Percentiles rank a stretch among this genome's conserved stretches.
Evolutionary conservation across 2,329 filamentous ascomycete genomes (phyloP).

Genomic region (Penicillium sp.): DNA sequence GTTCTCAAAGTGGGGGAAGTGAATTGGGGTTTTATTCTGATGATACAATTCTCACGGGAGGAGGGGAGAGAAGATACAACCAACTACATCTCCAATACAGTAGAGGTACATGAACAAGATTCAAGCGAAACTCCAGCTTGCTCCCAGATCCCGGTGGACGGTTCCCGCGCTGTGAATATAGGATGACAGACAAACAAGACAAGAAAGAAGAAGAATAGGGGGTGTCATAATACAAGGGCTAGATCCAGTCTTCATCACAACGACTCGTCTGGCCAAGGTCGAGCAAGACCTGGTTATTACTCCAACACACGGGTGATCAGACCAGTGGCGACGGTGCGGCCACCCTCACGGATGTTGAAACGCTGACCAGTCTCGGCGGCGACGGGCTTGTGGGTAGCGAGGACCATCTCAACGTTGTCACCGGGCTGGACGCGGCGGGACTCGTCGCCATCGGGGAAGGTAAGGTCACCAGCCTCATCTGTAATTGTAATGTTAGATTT

Average conservation of each 20-base stretch:
- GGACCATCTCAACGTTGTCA: conserved; percentile 98
- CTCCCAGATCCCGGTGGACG: conserved; percentile 35
- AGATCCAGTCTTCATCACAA: conserved; percentile 13
- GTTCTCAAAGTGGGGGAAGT: not conserved
- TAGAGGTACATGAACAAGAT: conserved; percentile 40
- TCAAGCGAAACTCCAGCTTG: conserved; percentile 38
- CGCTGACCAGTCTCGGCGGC: conserved; percentile 90
- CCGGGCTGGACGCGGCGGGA: conserved; percentile 93
- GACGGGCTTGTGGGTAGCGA: conserved; percentile 79
- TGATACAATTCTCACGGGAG: conserved; percentile 28
- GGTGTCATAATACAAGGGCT: conserved; percentile 38
- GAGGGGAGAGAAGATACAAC: conserved; percentile 35
- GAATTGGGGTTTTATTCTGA: conserved; percentile 12
- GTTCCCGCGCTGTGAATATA: conserved; percentile 39
- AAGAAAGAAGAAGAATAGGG: conserved; percentile 32
- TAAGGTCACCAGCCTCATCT: conserved; percentile 70
- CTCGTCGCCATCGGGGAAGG: conserved; percentile 80
- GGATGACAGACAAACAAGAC: conserved; percentile 32
- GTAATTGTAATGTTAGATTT: not conserved
- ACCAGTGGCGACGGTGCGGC: conserved; percentile 82
- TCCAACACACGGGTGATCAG: conserved; percentile 72
- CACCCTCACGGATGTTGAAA: conserved; percentile 98
- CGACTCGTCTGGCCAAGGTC: conserved; percentile 6
- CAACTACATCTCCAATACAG: conserved; percentile 35
- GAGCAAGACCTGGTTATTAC: conserved; percentile 35